Conservation (phyloP, 106 monocot genomes). For the Dendrobium nobile region DNA sequence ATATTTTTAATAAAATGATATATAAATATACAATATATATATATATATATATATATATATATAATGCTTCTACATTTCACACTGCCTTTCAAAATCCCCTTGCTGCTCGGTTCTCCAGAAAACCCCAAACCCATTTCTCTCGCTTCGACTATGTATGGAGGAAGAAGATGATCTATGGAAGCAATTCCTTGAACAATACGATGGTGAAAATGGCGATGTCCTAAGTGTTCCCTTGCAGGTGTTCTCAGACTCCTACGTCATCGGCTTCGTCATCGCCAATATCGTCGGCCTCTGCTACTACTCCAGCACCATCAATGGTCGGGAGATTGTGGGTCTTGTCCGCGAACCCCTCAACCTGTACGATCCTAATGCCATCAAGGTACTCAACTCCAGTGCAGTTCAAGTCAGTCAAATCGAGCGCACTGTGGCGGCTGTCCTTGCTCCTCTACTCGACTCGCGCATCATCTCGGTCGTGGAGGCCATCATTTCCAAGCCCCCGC, state of each 20-base stretch:
- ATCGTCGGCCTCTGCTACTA: slow-evolving; percentile 91
- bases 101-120: background rate
- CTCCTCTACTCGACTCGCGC: slow-evolving; percentile 72
- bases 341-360: slow-evolving; percentile 79
- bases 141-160: background rate
- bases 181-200: slow-evolving; percentile 9
- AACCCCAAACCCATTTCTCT: background rate
- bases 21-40: no score
- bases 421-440: slow-evolving; percentile 46
- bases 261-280: slow-evolving; percentile 83
- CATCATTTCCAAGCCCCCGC: slow-evolving; percentile 81
- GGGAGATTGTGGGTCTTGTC: slow-evolving; percentile 78
- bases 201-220: background rate
- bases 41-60: no score
- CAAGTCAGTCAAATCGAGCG: slow-evolving; percentile 89
- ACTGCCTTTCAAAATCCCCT: background rate
- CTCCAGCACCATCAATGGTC: slow-evolving; percentile 58
- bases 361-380: slow-evolving; percentile 85
- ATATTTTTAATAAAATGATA: no score
- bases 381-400: slow-evolving; percentile 64
- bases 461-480: slow-evolving; percentile 40
- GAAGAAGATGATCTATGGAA: slow-evolving; percentile 13
- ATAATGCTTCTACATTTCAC: background rate
- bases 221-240: background rate
- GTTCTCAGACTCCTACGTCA: slow-evolving; percentile 41